Evolutionary conservation across 805 yeast species (phyloP).

Genomic region (Starmerella khaoyaiensis): DNA sequence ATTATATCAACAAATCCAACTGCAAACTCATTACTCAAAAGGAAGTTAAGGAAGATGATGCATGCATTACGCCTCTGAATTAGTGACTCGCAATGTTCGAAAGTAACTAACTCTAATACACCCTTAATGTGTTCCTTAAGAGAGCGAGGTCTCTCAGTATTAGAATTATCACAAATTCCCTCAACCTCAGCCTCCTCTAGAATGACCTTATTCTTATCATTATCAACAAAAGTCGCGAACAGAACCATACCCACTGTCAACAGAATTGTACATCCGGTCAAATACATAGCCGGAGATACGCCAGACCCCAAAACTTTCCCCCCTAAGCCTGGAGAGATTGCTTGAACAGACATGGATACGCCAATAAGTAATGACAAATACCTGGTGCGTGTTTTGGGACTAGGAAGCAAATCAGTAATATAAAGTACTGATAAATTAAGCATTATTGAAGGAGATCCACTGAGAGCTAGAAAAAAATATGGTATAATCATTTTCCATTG

Average conservation of each 20-base stretch:
- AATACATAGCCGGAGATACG: constrained; percentile 1
- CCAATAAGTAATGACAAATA: constrained; percentile 12
- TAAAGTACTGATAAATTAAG: constrained; percentile 12
- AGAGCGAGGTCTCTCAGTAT: not conserved
- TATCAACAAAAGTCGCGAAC: not conserved
- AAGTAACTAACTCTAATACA: constrained; percentile 1
- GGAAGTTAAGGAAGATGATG: constrained; percentile 10
- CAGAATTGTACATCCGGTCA: constrained; percentile 4
- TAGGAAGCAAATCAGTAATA: constrained; percentile 11
- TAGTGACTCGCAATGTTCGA: constrained; percentile 3
- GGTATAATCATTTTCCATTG: constrained; percentile 15
- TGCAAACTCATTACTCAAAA: constrained; percentile 14
- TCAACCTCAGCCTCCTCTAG: not conserved
- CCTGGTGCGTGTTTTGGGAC: constrained; percentile 8
- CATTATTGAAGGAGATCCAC: constrained; percentile 12
- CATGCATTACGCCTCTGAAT: constrained; percentile 11
- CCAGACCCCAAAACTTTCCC: constrained; percentile 7
- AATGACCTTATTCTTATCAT: not conserved
- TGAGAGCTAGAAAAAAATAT: constrained; percentile 8
- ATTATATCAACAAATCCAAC: constrained; percentile 15
- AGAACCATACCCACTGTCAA: constrained; percentile 3
- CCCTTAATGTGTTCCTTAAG: not conserved
- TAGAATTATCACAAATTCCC: too few relatives aligned
- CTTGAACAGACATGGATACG: constrained; percentile 11
- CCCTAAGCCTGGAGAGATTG: constrained; percentile 15